Evolutionary conservation across 495 filamentous ascomycete species (phyloP).

Genomic region (Thermothielavioides terrestris): DNA sequence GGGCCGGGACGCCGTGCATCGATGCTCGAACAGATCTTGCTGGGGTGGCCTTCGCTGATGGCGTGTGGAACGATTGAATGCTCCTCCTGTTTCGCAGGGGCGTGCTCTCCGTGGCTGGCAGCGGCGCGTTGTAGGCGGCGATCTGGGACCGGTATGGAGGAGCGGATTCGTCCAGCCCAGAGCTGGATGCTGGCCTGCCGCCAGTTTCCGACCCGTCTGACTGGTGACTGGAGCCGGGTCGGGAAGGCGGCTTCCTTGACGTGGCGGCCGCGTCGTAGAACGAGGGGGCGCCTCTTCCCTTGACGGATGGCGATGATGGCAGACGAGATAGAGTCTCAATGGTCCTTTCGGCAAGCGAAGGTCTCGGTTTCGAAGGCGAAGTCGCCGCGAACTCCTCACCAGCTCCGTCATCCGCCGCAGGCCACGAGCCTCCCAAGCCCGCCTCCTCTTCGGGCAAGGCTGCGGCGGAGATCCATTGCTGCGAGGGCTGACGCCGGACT

Average conservation of each 20-base stretch:
- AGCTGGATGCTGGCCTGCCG: constrained; percentile 37
- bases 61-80: constrained; percentile 20
- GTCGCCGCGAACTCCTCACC: constrained; percentile 4
- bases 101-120: constrained; percentile 31
- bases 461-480: constrained; percentile 24
- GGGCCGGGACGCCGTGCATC: constrained; percentile 12
- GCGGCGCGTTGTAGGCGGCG: constrained; percentile 26
- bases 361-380: constrained; percentile 23
- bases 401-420: neutral
- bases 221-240: constrained; percentile 38
- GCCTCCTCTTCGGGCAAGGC: constrained; percentile 11
- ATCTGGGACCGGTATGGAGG: constrained; percentile 26
- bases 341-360: constrained; percentile 39
- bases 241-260: constrained; percentile 23
- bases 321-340: constrained; percentile 41
- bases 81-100: constrained; percentile 22
- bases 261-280: constrained; percentile 29
- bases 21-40: constrained; percentile 10
- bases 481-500: constrained; percentile 15
- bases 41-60: constrained; percentile 3
- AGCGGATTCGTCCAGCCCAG: constrained; percentile 23
- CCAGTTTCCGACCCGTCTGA: constrained; percentile 31
- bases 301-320: constrained; percentile 40
- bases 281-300: constrained; percentile 25
- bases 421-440: neutral